phyloP scores from a whole-genome alignment of 805 yeast species.

The Kockiozyma suomiensis region DNA sequence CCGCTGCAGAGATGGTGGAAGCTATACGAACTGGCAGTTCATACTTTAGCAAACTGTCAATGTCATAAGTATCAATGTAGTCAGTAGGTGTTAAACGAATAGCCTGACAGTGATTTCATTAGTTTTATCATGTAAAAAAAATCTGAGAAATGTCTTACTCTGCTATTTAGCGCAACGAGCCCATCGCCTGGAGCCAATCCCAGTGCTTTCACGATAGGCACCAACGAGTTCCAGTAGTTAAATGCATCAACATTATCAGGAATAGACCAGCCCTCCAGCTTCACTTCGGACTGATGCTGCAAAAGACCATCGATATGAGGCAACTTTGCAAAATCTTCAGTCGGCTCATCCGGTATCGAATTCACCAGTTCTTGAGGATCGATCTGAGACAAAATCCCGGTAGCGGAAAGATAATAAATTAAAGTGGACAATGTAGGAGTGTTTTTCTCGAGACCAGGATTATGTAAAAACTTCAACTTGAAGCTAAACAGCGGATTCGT shows the following conservation, averaged over 20 bases:
- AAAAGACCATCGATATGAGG: constrained; percentile 15
- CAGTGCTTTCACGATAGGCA: background rate
- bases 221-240: constrained; percentile 23
- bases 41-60: constrained; percentile 37
- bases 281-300: constrained; percentile 6
- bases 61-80: constrained; percentile 15
- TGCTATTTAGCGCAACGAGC: constrained; percentile 11
- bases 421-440: constrained; percentile 28
- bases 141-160: too few relatives aligned
- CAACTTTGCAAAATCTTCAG: constrained; percentile 21
- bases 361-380: constrained; percentile 12
- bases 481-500: background rate
- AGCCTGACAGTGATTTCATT: constrained; percentile 9
- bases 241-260: constrained; percentile 28
- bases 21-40: constrained; percentile 25
- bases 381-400: constrained; percentile 8
- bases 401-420: constrained; percentile 14
- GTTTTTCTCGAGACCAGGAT: constrained; percentile 22
- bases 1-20: constrained; percentile 22
- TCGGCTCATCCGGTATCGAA: constrained; percentile 1
- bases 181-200: constrained; percentile 6
- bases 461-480: constrained; percentile 20
- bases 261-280: constrained; percentile 28
- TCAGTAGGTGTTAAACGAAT: constrained; percentile 9
- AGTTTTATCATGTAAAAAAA: too few relatives aligned